Conservation (phyloP, 179 eudicot genomes). For the Beta corolliflora region DNA sequence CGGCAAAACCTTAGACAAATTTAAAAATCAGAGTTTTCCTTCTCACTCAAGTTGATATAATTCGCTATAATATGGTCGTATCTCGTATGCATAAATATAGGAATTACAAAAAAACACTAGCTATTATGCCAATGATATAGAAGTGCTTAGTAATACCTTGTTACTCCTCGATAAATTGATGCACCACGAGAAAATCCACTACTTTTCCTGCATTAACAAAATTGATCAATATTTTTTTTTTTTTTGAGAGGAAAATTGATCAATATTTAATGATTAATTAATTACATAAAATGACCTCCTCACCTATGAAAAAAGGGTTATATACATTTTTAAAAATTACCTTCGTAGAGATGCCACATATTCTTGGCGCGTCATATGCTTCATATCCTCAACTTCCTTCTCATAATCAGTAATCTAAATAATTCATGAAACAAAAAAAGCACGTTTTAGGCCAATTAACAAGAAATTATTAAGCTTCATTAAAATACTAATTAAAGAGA, state of each 20-base stretch:
- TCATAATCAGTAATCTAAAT: conserved; percentile 72
- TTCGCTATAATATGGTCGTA: no score
- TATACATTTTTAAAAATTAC: conserved; percentile 28
- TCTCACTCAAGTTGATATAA: neutral
- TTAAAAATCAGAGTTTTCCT: neutral
- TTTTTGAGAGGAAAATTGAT: no score
- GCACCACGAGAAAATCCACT: conserved; percentile 98
- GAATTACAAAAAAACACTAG: no score
- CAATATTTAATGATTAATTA: no score
- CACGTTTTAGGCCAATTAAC: neutral
- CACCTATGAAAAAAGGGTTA: no score
- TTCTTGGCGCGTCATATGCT: conserved; percentile 93
- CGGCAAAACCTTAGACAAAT: neutral
- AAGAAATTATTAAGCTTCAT: neutral
- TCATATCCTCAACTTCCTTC: conserved; percentile 94
- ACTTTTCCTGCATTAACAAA: conserved; percentile 62
- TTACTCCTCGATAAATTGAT: conserved; percentile 92
- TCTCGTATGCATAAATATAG: no score
- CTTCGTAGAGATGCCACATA: conserved; percentile 88
- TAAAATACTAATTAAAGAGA: neutral
- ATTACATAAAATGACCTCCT: no score
- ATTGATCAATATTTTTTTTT: neutral
- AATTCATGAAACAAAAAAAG: neutral
- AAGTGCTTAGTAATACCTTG: conserved; percentile 52
- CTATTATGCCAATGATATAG: neutral